Base-by-base conservation (phyloP, 139 green algal species). In the Tetraselmis chui region DNA sequence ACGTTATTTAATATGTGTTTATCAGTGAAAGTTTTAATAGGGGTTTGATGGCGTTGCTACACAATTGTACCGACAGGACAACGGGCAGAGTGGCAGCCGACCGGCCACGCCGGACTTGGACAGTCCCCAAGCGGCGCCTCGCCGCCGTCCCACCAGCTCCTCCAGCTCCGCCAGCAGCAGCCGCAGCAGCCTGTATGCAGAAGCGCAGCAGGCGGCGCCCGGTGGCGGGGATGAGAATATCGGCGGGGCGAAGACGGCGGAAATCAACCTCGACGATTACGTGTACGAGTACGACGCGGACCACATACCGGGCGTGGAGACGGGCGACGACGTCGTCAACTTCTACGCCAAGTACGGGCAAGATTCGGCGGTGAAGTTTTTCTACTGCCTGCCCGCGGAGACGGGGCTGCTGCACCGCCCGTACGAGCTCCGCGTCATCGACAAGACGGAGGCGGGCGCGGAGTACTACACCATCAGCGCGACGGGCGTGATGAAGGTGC, bases 381-480 rank as follows among this genome's bases (percentile, higher is more conserved):
- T 96, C 83, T 94, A 94, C 88, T 96, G 92, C 87, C 87, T 92
- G 87, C 77, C 45, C 18, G 85, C 88, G 23, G 84, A 86, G 25
- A 86, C 85, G 76, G 84, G 82, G 0, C 30, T 90, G 1, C 83
- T 88, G 1, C 93, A 91, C 87, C 79, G 91, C 29, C 92, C 93
- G 0, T 96, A 95, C 81, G 89, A 95, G 81, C 82, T 96, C 30
- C 31, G 91, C 30, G 92, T 95, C 5, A 89, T 93, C 1, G 76
- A 78, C 2, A 82, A 92, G 45, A 86, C 90, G 28, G 83, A 88
- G 31, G 75, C 59, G 23, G 59, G 31, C 1, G 79, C 76, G 0
- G 92, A 95, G 87, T 93, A 96, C 89, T 95, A 92, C 85, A 95
- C 89, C 0, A 83, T 96, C n/a, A 90, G 81, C 27, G 90, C 93